Conservation (phyloP, 108 stramenopile species). For the Parmales sp. region DNA sequence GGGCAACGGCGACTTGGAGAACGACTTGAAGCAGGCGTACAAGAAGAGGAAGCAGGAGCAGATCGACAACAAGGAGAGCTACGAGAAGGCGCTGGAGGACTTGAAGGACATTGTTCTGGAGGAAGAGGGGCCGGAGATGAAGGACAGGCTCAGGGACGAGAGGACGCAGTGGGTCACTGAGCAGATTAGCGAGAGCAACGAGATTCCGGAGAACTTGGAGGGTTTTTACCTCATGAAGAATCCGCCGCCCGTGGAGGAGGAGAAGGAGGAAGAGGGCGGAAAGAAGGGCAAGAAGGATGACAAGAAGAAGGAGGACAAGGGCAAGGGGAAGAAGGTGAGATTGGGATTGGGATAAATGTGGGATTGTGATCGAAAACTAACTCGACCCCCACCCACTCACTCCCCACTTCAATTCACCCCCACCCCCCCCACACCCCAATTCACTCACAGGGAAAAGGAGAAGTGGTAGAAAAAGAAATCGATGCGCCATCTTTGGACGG, state of each 20-base stretch:
- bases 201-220: constrained; percentile 49
- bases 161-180: constrained; percentile 66
- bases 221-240: constrained; percentile 40
- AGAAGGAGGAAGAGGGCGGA: background rate
- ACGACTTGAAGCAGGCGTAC: constrained; percentile 39
- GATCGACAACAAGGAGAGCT: constrained; percentile 53
- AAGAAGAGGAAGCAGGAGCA: constrained; percentile 60
- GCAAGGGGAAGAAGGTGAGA: constrained; percentile 17
- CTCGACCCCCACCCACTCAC: too few relatives aligned
- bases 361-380: too few relatives aligned
- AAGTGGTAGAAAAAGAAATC: constrained; percentile 15
- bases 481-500: constrained; percentile 40
- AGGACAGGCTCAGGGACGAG: constrained; percentile 54
- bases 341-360: too few relatives aligned
- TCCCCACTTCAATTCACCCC: too few relatives aligned
- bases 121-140: constrained; percentile 67
- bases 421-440: too few relatives aligned
- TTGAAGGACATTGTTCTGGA: constrained; percentile 57
- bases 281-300: constrained; percentile 21
- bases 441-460: too few relatives aligned
- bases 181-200: constrained; percentile 35
- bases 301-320: constrained; percentile 33
- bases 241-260: constrained; percentile 26
- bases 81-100: constrained; percentile 49
- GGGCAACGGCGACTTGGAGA: constrained; percentile 29